Base-by-base conservation (phyloP, 2,329 filamentous ascomycete species). In the Cladorrhinum sp. region DNA sequence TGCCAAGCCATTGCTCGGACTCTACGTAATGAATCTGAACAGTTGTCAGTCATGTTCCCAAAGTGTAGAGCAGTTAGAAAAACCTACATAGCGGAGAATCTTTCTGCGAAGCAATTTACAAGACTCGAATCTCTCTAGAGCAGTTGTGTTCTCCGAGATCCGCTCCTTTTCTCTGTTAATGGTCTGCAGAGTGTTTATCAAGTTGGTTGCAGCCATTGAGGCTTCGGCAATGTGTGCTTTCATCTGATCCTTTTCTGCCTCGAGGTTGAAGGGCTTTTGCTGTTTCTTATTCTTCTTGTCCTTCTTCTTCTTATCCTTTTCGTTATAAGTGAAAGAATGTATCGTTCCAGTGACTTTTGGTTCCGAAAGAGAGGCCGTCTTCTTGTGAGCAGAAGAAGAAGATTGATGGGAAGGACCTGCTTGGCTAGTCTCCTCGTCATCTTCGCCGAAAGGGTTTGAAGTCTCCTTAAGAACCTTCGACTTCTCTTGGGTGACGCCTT, bases 121-220 rank as follows among this genome's bases (percentile, higher is more conserved):
- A 1, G 78, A 82, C 67, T 97, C 92, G 66, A 98, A 97, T 2
- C 88, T 85, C 65, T 87, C 81, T 61, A 91, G 82, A 0, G 92
- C 91, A 61, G 86, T 81, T 7, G 82, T 73, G 66, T 98, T 96
- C 38, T 96, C 89, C 5, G 92, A 96, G 29, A 98, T 92, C 2
- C 90, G 88, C 74, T 96, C 88, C 53, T 79, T 84, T 73, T 98
- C 95, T 62, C 95, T 87, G 72, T 98, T 97, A 76, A 97, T 93
- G 57, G 89, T 86, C 73, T 95, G 92, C 38, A 99, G 80, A 1
- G 88, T 85, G 70, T 99, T 98, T 71, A 88, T 82, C 41, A 99
- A 80, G 71, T 96, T 96, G 0, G 91, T 97, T n/a, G 92, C 88
- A 2, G 92, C 91, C 41, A 98, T 90, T 0, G 91, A 93, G 0